Percentiles rank a stretch among this genome's conserved stretches.
Evolutionary conservation across 2,329 filamentous ascomycete species (phyloP).

Genomic region (Camillea tinctor): DNA sequence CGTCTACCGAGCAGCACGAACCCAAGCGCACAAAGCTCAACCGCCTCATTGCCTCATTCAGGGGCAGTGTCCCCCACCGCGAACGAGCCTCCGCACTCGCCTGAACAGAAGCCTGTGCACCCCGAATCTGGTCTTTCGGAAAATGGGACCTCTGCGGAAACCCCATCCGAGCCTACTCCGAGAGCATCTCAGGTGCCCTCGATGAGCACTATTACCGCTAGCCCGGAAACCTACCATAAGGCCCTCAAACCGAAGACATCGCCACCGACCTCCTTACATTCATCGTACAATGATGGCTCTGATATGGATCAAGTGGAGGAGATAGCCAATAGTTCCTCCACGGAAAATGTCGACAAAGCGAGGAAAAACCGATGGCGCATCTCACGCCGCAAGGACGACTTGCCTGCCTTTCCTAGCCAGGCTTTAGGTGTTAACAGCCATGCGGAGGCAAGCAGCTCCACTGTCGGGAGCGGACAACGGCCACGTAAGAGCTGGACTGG

Average conservation of each 20-base stretch:
- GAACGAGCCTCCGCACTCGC: conserved; percentile 45
- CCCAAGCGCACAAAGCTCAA: conserved; percentile 88
- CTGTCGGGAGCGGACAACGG: conserved; percentile 60
- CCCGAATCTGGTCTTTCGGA: conserved; percentile 24
- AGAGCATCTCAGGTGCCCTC: conserved; percentile 46
- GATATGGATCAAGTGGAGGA: conserved; percentile 76
- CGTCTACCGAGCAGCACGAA: conserved; percentile 72
- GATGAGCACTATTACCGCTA: conserved; percentile 41
- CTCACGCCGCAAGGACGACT: conserved; percentile 63
- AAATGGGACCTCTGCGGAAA: conserved; percentile 23
- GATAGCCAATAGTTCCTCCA: conserved; percentile 12
- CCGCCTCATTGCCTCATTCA: conserved; percentile 63
- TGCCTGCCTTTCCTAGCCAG: conserved; percentile 44
- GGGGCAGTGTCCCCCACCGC: conserved; percentile 44
- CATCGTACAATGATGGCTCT: conserved; percentile 76
- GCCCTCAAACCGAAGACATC: conserved; percentile 67
- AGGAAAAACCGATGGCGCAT: conserved; percentile 73
- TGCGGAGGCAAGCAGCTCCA: conserved; percentile 66
- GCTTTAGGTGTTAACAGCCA: conserved; percentile 60
- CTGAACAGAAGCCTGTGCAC: conserved; percentile 36
- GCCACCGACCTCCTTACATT: conserved; percentile 74
- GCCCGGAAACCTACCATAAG: conserved; percentile 41
- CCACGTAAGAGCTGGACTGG: conserved; percentile 50
- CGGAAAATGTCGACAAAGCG: conserved; percentile 58
- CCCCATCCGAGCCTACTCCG: conserved; percentile 46